These are phyloP conservation scores for Tripterygium wilfordii DNA, from an alignment of 177 flowering plant species.

Conservation along the genomic window DNA sequence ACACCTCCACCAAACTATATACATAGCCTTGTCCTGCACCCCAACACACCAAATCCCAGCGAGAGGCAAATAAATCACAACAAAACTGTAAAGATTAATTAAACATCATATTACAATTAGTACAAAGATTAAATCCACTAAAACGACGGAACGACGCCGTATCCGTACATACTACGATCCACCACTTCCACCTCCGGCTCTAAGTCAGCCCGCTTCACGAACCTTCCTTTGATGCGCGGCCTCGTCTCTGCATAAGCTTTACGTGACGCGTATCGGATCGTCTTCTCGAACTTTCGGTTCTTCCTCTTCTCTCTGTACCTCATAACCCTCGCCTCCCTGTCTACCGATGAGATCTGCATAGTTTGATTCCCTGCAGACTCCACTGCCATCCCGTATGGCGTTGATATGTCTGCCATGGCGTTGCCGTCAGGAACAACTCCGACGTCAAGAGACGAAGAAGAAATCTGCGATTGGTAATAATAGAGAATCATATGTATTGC, in stretches of 20 bases:
- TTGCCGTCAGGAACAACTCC: constrained; percentile 53
- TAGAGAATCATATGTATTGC: too few relatives aligned
- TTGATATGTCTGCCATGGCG: constrained; percentile 29
- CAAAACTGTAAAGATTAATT: too few relatives aligned
- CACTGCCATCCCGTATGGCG: constrained; percentile 16
- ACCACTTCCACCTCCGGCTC: constrained; percentile 20
- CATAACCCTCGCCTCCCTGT: constrained; percentile 45
- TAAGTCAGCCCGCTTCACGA: constrained; percentile 31
- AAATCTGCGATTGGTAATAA: constrained; percentile 23
- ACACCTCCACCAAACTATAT: too few relatives aligned
- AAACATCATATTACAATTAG: too few relatives aligned
- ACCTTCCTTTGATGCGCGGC: constrained; percentile 48
- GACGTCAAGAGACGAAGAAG: constrained; percentile 39
- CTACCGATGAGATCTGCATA: constrained; percentile 21
- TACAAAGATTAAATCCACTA: too few relatives aligned
- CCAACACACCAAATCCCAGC: too few relatives aligned
- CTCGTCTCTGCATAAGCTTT: constrained; percentile 50
- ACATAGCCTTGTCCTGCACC: too few relatives aligned
- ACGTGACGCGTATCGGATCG: constrained; percentile 48
- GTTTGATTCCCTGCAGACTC: constrained; percentile 16
- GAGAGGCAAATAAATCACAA: too few relatives aligned
- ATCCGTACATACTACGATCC: constrained; percentile 12
- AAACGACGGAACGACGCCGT: constrained; percentile 40
- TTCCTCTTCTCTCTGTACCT: constrained; percentile 55
- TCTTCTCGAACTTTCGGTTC: constrained; percentile 51